A percentile compares a stretch with the other conserved stretches of the same genome.
These are phyloP conservation scores for Centaurea solstitialis DNA, from an alignment of 129 eudicot genomes.

Conservation along the genomic window DNA sequence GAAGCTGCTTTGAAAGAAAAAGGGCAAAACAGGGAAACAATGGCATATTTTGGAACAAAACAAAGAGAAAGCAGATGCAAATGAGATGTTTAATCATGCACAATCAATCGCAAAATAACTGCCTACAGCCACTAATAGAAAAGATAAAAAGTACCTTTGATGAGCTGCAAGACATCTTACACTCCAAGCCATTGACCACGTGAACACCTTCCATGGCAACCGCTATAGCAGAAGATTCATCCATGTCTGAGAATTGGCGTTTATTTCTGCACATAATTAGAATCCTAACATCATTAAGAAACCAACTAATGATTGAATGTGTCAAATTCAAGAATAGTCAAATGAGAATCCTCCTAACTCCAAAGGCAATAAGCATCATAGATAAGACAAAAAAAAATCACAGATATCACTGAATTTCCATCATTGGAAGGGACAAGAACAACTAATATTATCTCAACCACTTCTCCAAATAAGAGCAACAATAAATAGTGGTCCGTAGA, in stretches of 20 bases:
- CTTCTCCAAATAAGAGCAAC: not conserved
- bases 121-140: not conserved
- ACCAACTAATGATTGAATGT: constrained; percentile 5
- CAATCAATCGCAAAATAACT: not conserved
- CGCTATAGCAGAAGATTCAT: constrained; percentile 57
- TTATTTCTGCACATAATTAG: constrained; percentile 60
- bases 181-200: constrained; percentile 80
- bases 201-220: constrained; percentile 63
- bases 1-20: constrained; percentile 11
- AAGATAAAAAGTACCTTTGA: constrained; percentile 57
- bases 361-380: not conserved
- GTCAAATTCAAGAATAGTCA: constrained; percentile 1
- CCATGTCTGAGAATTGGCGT: constrained; percentile 42
- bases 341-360: not conserved
- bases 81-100: constrained; percentile 8
- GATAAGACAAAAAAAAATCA: not conserved
- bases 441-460: not conserved
- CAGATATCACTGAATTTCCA: too few species aligned
- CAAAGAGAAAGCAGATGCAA: not conserved
- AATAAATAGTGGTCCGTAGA: not conserved
- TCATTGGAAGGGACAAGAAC: too few species aligned
- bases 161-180: constrained; percentile 78
- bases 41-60: not conserved
- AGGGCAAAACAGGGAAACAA: constrained; percentile 11
- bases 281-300: constrained; percentile 8